Base-by-base conservation (phyloP, 23 red algal genomes). In the Gracilaria domingensis region DNA sequence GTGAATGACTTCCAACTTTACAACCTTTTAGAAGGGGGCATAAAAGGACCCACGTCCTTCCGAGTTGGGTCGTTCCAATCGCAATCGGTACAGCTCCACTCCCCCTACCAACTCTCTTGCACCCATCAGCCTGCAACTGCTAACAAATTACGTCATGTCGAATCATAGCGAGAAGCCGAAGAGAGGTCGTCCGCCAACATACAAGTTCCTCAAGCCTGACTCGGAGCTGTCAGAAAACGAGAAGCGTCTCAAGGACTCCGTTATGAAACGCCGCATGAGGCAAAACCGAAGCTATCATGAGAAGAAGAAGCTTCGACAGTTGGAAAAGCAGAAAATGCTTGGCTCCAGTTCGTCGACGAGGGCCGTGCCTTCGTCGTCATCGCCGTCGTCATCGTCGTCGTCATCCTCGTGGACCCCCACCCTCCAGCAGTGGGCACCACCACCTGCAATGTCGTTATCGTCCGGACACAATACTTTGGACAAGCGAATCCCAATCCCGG, bases 241-340 rank as follows among this genome's bases (percentile, higher is more conserved):
- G 75, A 83, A 91, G 25, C 86, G 88, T 54, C 85, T 98, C 61
- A 98, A 98, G 54, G 79, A 66, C 12, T 70, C 87, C 58, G 89
- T 98, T 49, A 80, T 89, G 53, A 98, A 98, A 60, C 77, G 95
- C 30, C 82, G 95, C 60, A 29, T 82, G 13, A 87, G 95, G 21
- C 95, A 98, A 42, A 98, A 98, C 84, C 91, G 91, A 56, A 94
- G 91, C 66, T 98, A 98, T 58, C 95, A 98, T 28, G 49, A 80
- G 49, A 85, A 84, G 81, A 96, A 92, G 87, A 64, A 67, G 53
- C 75, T 75, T 44, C 64, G 67, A 26, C 83, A 89, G 75, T 45
- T 80, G 39, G 51, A 81, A 75, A 75, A 75, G 69, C 33, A 40
- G 9, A 75, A 45, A 47, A 3, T 44, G 14, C 8, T 18, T 1